Conservation (phyloP, 139 green algal species). For the Chlorella sp. region DNA sequence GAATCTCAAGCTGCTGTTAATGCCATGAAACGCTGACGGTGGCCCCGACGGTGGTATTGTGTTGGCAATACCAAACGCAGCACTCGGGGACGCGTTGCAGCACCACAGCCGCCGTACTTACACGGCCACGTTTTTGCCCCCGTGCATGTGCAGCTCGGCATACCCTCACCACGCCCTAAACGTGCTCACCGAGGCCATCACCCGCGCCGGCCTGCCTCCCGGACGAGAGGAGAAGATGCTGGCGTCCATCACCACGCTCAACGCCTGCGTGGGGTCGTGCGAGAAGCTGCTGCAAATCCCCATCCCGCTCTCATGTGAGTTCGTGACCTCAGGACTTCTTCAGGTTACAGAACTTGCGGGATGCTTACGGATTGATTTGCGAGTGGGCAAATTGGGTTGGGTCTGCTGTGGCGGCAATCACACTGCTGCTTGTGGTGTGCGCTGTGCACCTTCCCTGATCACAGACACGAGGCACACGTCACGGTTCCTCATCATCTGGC, state of each 20-base stretch:
- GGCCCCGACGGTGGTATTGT: too few relatives aligned
- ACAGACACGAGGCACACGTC: slow-evolving; percentile 33
- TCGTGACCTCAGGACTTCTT: too few relatives aligned
- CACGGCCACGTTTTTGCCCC: neutral
- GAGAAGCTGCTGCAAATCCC: slow-evolving; percentile 20
- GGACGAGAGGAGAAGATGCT: neutral
- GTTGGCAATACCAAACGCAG: too few relatives aligned
- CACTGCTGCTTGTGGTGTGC: slow-evolving; percentile 14
- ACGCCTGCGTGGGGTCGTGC: slow-evolving; percentile 8
- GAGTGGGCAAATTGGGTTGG: too few relatives aligned
- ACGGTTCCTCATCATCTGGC: slow-evolving; percentile 62
- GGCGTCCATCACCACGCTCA: neutral
- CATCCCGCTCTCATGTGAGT: slow-evolving; percentile 44
- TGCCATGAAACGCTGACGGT: too few relatives aligned
- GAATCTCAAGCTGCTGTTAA: too few relatives aligned
- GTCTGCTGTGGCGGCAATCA: too few relatives aligned
- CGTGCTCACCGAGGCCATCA: neutral
- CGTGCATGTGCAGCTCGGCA: neutral
- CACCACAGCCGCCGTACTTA: too few relatives aligned
- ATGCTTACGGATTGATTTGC: too few relatives aligned
- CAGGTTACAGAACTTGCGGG: too few relatives aligned
- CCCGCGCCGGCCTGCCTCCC: neutral
- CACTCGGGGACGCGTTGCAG: too few relatives aligned
- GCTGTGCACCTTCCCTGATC: slow-evolving; percentile 28
- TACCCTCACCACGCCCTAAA: neutral